phyloP scores from a whole-genome alignment of 2,329 filamentous ascomycete species.

The Magnaporthiopsis poae region DNA sequence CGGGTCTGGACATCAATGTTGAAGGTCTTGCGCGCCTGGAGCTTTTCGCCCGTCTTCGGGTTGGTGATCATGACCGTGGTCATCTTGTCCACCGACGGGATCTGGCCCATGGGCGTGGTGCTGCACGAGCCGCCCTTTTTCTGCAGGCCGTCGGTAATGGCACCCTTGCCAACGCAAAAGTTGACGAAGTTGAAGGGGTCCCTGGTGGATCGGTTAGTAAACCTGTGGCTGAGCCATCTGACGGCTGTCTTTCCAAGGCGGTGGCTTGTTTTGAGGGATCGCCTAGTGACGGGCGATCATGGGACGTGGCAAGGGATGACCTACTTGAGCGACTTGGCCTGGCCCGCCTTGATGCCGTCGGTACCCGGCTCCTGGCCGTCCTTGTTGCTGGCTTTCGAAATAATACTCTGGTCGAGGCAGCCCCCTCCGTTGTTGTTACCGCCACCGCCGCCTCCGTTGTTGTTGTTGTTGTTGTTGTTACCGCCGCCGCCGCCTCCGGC shows the following conservation, averaged over 20 bases:
- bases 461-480: not conserved
- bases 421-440: too few relatives aligned
- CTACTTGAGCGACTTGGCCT: not conserved
- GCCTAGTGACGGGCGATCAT: not conserved
- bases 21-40: conserved; percentile 32
- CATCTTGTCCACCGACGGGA: conserved; percentile 42
- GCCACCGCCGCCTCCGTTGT: not conserved
- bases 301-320: not conserved
- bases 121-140: conserved; percentile 43
- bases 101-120: conserved; percentile 46
- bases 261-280: not conserved
- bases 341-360: not conserved
- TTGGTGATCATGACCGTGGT: conserved; percentile 41
- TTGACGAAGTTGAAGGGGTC: conserved; percentile 46
- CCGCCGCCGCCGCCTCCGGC: too few relatives aligned
- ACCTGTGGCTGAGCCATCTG: not conserved
- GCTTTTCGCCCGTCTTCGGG: conserved; percentile 31
- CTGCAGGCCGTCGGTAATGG: conserved; percentile 44
- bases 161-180: conserved; percentile 42
- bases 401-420: not conserved
- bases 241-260: too few relatives aligned
- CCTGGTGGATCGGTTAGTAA: not conserved
- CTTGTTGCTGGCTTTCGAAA: not conserved
- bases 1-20: conserved; percentile 36
- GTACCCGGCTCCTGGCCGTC: not conserved